Evolutionary conservation across 192 early-diverging fungal species (phyloP).

Genomic region (Spinellus fusiger): DNA sequence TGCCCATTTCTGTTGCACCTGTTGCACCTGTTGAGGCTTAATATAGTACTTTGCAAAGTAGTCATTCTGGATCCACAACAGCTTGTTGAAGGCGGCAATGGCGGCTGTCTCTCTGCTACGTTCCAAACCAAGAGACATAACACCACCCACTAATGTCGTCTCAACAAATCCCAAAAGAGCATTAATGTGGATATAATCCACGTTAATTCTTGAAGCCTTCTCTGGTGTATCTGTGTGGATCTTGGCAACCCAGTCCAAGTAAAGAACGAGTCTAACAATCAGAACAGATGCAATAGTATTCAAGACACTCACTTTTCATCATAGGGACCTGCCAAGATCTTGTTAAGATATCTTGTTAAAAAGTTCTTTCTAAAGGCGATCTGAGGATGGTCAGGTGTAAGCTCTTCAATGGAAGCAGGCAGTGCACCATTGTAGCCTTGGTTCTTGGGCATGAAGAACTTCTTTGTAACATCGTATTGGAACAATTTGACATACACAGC

Average conservation of each 20-base stretch:
- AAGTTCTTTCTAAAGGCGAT: slow-evolving; percentile 78
- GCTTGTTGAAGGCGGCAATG: slow-evolving; percentile 67
- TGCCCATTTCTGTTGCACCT: too few species aligned
- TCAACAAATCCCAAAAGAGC: slow-evolving; percentile 68
- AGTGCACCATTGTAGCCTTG: slow-evolving; percentile 50
- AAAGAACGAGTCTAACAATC: slow-evolving; percentile 44
- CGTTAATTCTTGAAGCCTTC: slow-evolving; percentile 72
- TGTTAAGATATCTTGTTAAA: slow-evolving; percentile 62
- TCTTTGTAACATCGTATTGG: slow-evolving; percentile 71
- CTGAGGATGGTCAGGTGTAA: slow-evolving; percentile 53
- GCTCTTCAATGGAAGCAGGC: slow-evolving; percentile 29
- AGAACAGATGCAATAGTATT: background rate
- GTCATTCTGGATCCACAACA: slow-evolving; percentile 84
- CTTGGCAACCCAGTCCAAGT: slow-evolving; percentile 74
- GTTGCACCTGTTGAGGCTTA: slow-evolving; percentile 14
- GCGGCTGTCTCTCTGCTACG: slow-evolving; percentile 45
- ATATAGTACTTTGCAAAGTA: slow-evolving; percentile 73
- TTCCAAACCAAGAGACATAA: slow-evolving; percentile 48
- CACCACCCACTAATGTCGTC: slow-evolving; percentile 43
- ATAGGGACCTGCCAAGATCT: slow-evolving; percentile 45
- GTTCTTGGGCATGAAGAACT: slow-evolving; percentile 55
- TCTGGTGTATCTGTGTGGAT: slow-evolving; percentile 70
- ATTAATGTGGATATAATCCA: slow-evolving; percentile 79
- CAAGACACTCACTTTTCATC: slow-evolving; percentile 25
- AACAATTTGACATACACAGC: slow-evolving; percentile 71